Conservation (phyloP, 768 basidiomycete species). For the Dacryopinax primogenitus region DNA sequence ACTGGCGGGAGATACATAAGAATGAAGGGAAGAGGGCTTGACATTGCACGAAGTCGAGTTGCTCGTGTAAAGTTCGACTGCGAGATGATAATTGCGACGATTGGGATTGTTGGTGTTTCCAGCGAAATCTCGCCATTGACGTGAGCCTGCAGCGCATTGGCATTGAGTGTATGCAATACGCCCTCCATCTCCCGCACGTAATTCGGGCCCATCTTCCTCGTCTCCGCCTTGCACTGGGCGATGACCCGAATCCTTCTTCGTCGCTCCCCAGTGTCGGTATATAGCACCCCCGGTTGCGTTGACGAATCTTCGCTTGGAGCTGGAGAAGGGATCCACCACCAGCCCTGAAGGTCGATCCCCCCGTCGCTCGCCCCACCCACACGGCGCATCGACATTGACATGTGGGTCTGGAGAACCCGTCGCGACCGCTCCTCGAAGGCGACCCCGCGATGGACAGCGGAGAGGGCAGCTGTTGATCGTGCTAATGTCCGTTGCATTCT, state of each 20-base stretch:
- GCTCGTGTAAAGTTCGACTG: conserved; percentile 66
- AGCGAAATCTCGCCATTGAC: conserved; percentile 5
- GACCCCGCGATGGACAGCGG: conserved; percentile 53
- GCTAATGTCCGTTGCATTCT: background rate
- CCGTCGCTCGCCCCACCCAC: conserved; percentile 85
- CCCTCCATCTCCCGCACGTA: conserved; percentile 85
- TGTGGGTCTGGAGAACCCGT: conserved; percentile 41
- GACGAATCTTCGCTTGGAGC: background rate
- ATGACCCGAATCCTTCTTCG: conserved; percentile 58
- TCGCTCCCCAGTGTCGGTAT: background rate
- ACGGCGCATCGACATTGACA: conserved; percentile 68
- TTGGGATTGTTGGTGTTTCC: conserved; percentile 15
- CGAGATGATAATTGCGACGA: conserved; percentile 67
- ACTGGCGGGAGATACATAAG: conserved; percentile 59
- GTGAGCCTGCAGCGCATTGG: conserved; percentile 10
- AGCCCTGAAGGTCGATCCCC: conserved; percentile 76
- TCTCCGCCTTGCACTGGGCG: conserved; percentile 86
- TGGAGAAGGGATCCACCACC: conserved; percentile 72
- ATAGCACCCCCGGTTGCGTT: background rate
- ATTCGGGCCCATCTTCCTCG: conserved; percentile 62
- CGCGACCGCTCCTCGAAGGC: conserved; percentile 65
- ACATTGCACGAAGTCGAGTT: conserved; percentile 54
- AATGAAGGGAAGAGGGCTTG: conserved; percentile 65
- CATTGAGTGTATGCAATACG: conserved; percentile 37
- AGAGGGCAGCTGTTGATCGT: conserved; percentile 16